Evolutionary conservation across 1,284 basidiomycete species (phyloP).

Genomic region (Leccinum fallax): DNA sequence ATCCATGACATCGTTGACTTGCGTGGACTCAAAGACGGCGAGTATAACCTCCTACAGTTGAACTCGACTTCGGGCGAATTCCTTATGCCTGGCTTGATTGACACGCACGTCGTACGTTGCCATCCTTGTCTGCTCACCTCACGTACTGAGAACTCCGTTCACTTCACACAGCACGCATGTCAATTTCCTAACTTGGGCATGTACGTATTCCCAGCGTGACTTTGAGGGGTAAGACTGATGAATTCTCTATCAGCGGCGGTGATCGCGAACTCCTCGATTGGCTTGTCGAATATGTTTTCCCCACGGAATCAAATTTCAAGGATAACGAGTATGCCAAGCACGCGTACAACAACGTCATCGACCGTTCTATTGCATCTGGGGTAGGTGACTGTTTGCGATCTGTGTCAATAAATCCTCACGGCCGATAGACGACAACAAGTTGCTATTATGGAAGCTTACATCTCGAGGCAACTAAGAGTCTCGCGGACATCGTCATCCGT

Average conservation of each 20-base stretch:
- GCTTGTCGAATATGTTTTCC: constrained; percentile 86
- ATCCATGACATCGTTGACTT: constrained; percentile 48
- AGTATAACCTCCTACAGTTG: constrained; percentile 38
- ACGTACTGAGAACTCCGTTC: background rate
- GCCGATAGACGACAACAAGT: constrained; percentile 80
- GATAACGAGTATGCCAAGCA: constrained; percentile 68
- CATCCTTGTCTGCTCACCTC: background rate
- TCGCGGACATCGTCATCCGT: no score
- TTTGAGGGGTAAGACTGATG: background rate
- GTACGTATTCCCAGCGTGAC: constrained; percentile 41
- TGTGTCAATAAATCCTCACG: background rate
- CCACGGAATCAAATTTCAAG: constrained; percentile 77
- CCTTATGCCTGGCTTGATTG: constrained; percentile 85
- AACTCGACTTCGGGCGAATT: constrained; percentile 63
- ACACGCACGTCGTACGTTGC: constrained; percentile 79
- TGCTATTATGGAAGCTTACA: constrained; percentile 92
- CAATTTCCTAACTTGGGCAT: constrained; percentile 86
- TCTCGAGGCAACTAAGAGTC: constrained; percentile 72
- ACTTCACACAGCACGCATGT: constrained; percentile 71
- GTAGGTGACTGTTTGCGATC: constrained; percentile 46
- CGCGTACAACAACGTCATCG: constrained; percentile 75
- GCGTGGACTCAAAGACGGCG: constrained; percentile 35
- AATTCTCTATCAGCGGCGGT: constrained; percentile 54
- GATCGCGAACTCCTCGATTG: constrained; percentile 86
- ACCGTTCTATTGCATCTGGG: constrained; percentile 74